Evolutionary conservation across 164 flowering plant species (phyloP).

Genomic region (Aristolochia contorta): DNA sequence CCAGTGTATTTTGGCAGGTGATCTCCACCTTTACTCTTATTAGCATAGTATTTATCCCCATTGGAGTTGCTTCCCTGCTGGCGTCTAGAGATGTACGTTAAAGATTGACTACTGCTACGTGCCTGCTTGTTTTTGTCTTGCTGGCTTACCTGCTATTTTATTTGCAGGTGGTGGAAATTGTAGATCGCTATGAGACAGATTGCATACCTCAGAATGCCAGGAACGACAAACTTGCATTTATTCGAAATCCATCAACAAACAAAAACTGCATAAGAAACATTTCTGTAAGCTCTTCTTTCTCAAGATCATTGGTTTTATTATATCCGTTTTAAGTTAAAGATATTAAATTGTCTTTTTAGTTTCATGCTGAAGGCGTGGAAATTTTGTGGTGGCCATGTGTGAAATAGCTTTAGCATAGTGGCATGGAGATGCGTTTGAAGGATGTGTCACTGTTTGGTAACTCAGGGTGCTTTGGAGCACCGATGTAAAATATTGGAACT

Average conservation of each 20-base stretch:
- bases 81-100: conserved; percentile 78
- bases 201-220: conserved; percentile 45
- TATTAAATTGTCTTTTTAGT: too few species aligned
- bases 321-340: too few species aligned
- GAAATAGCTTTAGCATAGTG: too few species aligned
- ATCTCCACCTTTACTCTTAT: conserved; percentile 69
- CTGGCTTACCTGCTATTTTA: conserved; percentile 5
- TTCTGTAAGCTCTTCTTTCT: conserved; percentile 27
- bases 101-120: neutral
- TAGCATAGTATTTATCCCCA: conserved; percentile 68
- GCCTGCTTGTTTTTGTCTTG: neutral
- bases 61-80: conserved; percentile 72
- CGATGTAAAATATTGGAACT: too few species aligned
- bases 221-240: conserved; percentile 36
- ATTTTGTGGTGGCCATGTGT: too few species aligned
- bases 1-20: conserved; percentile 41
- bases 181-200: conserved; percentile 64
- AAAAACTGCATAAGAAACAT: conserved; percentile 50
- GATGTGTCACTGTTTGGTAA: too few species aligned
- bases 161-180: conserved; percentile 76
- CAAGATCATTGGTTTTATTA: too few species aligned
- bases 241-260: conserved; percentile 28
- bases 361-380: too few species aligned
- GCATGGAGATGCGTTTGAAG: too few species aligned
- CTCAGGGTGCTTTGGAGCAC: too few species aligned